These are phyloP conservation scores for Boeremia exigua DNA, from an alignment of 2,329 filamentous ascomycete species.

Conservation along the genomic window DNA sequence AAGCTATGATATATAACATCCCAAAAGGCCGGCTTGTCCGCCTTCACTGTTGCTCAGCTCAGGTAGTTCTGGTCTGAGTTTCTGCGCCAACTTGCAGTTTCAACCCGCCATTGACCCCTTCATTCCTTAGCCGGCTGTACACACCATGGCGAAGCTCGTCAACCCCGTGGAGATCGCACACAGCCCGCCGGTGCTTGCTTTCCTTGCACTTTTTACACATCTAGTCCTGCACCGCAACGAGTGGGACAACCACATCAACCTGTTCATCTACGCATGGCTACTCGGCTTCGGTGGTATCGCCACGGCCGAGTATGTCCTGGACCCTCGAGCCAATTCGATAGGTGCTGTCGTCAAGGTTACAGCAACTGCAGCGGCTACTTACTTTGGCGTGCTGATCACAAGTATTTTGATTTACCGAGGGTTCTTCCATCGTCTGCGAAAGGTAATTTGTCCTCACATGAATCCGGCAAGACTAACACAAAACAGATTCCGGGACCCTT, in stretches of 20 bases:
- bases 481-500: slow-evolving; percentile 49
- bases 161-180: slow-evolving; percentile 21
- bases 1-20: not conserved
- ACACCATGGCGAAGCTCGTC: slow-evolving; percentile 15
- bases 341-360: slow-evolving; percentile 16
- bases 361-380: slow-evolving; percentile 22
- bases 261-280: slow-evolving; percentile 22
- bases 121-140: not conserved
- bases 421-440: slow-evolving; percentile 50
- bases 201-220: slow-evolving; percentile 34
- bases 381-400: slow-evolving; percentile 28
- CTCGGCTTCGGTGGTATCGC: slow-evolving; percentile 25
- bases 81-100: not conserved
- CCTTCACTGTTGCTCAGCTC: not conserved
- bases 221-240: slow-evolving; percentile 30
- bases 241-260: slow-evolving; percentile 30
- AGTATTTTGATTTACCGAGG: slow-evolving; percentile 51
- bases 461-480: not conserved
- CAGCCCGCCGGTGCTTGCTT: slow-evolving; percentile 27
- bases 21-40: not conserved
- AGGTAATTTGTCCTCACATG: slow-evolving; percentile 15
- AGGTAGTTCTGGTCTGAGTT: no score
- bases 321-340: slow-evolving; percentile 17
- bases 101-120: no score
- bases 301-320: slow-evolving; percentile 23